Base-by-base conservation (phyloP, 768 basidiomycete genomes). In the Suillus sp. region DNA sequence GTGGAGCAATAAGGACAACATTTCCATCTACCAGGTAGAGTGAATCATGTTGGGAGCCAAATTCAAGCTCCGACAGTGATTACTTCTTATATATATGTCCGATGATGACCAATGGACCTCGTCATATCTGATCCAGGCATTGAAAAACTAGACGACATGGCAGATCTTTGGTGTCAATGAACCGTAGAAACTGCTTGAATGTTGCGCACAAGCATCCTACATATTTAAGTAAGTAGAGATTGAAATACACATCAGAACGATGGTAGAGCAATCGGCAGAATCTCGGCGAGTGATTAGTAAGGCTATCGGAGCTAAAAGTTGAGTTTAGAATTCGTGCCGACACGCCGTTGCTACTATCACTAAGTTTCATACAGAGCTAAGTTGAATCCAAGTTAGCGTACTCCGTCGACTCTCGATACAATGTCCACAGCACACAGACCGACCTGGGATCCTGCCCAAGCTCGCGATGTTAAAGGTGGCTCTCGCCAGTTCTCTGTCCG, bases 381-480 rank as follows among this genome's bases (percentile, higher is more conserved):
- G 35, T 56, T 25, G 25, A 59, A 25, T 7, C 25, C 25, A 34
- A 5, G 10, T 54, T 8, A 54, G 7, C 35, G 25, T 25, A 56
- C 38, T 57, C 56, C 37, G 27, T 40, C 56, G 16, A 57, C 38
- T 27, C 40, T 57, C 30, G 13, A 55, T 1, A 62, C 38, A 43
- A 93, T 93, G 92, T 94, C 93, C 60, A 95, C 92, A 80, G 92
- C 92, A 4, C 93, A 95, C 75, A 87, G 93, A 78, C 93, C 93
- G 69, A 96, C 93, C 86, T 99, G 96, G 96, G 93, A 96, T 68
- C 96, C 96, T 2, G 95, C 96, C 0, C 93, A 96, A 77, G 96
- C 93, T 38, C 87, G 88, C 69, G 94, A 97, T 78, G 89, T 94
- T 65, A 94, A 93, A 74, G 91, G 92, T 4, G 94, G 93, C 63